Percentiles rank a stretch among this genome's conserved stretches.
Conservation (phyloP, 768 basidiomycete genomes). For the Lentinula raphanica region DNA sequence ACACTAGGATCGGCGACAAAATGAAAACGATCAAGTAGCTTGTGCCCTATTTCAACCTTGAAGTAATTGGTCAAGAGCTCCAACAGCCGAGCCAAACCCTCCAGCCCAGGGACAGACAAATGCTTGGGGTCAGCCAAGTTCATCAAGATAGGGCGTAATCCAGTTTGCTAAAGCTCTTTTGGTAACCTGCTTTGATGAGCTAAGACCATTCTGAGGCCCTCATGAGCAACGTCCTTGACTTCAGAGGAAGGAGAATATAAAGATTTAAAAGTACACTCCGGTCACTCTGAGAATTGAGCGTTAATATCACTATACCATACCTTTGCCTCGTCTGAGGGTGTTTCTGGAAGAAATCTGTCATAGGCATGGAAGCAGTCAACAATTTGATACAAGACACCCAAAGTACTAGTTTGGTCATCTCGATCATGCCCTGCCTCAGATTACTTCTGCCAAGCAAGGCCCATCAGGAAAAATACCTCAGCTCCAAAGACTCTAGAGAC, state of each 20-base stretch:
- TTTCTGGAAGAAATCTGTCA: conserved; percentile 87
- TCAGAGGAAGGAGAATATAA: conserved; percentile 88
- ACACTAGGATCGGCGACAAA: conserved; percentile 89
- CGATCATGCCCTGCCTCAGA: conserved; percentile 70
- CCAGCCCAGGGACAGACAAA: conserved; percentile 84
- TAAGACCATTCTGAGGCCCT: conserved; percentile 85
- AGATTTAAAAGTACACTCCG: conserved; percentile 97
- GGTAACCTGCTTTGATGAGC: conserved; percentile 88
- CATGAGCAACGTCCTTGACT: conserved; percentile 93
- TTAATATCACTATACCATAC: conserved; percentile 35
- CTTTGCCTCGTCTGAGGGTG: conserved; percentile 82
- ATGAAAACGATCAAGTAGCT: conserved; percentile 93
- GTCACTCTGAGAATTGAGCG: conserved; percentile 69
- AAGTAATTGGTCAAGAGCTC: conserved; percentile 97
- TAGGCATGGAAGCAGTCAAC: conserved; percentile 89
- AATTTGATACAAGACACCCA: conserved; percentile 92
- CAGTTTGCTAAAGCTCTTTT: conserved; percentile 91
- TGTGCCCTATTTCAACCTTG: conserved; percentile 98
- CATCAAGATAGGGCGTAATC: conserved; percentile 93
- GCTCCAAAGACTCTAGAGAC: no score
- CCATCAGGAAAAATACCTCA: no score
- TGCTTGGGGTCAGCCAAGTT: conserved; percentile 96
- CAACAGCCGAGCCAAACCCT: conserved; percentile 89
- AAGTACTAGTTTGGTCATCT: conserved; percentile 83
- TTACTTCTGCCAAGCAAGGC: conserved; percentile 70